Base-by-base conservation (phyloP, 2,329 filamentous ascomycete genomes). In the Fusarium continuum region DNA sequence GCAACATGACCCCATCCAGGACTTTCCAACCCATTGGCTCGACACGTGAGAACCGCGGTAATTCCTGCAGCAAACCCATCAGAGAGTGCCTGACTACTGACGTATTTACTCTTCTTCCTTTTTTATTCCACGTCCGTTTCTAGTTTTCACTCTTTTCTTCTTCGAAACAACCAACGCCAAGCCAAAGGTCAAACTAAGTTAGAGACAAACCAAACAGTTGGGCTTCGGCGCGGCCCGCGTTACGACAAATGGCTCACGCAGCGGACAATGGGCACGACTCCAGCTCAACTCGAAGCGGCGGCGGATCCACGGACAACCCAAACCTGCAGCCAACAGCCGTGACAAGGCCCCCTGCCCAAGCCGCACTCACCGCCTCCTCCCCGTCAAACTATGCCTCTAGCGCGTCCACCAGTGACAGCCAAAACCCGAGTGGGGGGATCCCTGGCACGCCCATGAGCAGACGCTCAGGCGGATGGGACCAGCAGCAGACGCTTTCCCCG, bases 391-490 rank as follows among this genome's bases (percentile, higher is more conserved):
- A 67, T 39, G 36, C 64, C 55, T 54, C 51, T 53, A 67, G 64
- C 47, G 64, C 67, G 34, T 67, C 64, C 14, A 66, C 64, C 14
- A 66, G 63, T 23, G 62, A 53, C 50, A 53, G 57, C 47, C 60
- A 51, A 16, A 43, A 53, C 28, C 59, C 55, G 49, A 62, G 59
- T 23, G 60, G 52, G 58, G 65, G 60, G 9, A 29, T 61, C 23
- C 66, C 66, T 45, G 66, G 66, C 49, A 69, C 66, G 17, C 66
- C 66, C 26, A 26, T 53, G 26, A 67, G 53, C 56, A 40, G 61
- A 51, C 61, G 53, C 45, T 69, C 66, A 40, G 66, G 66, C 6
- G 66, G 54, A 64, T 69, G 66, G 66, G 56, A 69, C 35, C 66
- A 40, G 61, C 66, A 40, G 61, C 66, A 69, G 31, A 62, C 60